Conservation (phyloP, 2,329 filamentous ascomycete genomes). For the Fusarium compactum region DNA sequence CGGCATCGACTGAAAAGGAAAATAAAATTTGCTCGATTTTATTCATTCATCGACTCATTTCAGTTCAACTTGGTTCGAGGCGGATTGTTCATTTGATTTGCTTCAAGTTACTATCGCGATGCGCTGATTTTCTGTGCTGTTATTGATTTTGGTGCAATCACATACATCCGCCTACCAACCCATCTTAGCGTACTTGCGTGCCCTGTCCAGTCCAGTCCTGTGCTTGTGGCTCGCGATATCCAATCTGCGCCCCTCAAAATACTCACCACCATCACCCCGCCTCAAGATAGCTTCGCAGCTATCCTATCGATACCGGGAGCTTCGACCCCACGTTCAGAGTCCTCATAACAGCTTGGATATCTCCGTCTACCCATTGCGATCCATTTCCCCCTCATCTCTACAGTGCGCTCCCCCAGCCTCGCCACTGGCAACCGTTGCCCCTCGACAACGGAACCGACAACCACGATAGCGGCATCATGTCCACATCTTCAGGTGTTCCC, state of each 20-base stretch:
- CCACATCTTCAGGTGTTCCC: conserved; percentile 69
- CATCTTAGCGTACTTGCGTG: conserved; percentile 29
- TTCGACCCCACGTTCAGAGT: conserved; percentile 22
- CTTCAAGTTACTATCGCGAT: conserved; percentile 10
- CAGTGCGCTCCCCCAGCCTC: conserved; percentile 32
- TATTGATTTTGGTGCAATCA: conserved; percentile 24
- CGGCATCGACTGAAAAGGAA: conserved; percentile 16
- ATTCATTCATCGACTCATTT: not conserved
- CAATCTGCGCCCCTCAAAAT: conserved; percentile 39
- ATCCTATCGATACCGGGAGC: conserved; percentile 44
- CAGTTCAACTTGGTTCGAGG: not conserved
- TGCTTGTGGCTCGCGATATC: conserved; percentile 37
- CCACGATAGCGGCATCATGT: conserved; percentile 58
- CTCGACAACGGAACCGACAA: conserved; percentile 15
- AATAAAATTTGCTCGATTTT: not conserved
- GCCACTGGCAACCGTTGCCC: conserved; percentile 26
- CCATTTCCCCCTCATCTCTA: not conserved
- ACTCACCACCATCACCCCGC: conserved; percentile 45
- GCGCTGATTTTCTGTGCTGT: conserved; percentile 8
- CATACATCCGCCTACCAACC: conserved; percentile 11
- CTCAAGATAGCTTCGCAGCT: conserved; percentile 37
- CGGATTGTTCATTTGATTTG: not conserved
- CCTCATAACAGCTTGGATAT: not conserved
- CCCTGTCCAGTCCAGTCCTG: conserved; percentile 14
- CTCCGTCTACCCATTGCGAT: conserved; percentile 15